phyloP scores from a whole-genome alignment of 768 basidiomycete species.

The Austroboletus eburneus region DNA sequence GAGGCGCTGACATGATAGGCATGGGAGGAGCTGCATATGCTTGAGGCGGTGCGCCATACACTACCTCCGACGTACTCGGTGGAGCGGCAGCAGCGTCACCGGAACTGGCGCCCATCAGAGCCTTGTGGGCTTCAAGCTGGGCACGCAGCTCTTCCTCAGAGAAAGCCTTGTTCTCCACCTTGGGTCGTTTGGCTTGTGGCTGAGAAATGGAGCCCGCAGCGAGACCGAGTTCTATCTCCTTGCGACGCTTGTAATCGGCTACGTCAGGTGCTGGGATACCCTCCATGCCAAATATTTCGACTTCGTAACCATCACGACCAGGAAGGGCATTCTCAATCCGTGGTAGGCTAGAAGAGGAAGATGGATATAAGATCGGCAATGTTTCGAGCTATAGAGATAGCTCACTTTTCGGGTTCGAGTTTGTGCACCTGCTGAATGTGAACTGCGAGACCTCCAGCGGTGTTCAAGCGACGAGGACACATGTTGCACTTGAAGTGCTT shows the following conservation, averaged over 20 bases:
- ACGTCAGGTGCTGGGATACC: conserved; percentile 93
- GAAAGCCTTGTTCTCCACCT: conserved; percentile 71
- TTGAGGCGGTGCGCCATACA: conserved; percentile 73
- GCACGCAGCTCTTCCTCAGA: conserved; percentile 81
- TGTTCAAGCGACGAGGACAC: conserved; percentile 93
- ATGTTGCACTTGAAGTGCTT: conserved; percentile 98
- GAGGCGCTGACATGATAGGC: conserved; percentile 23
- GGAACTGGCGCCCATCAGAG: conserved; percentile 72
- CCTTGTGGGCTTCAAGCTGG: conserved; percentile 86
- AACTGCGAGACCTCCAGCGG: conserved; percentile 95
- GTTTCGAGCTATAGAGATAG: neutral
- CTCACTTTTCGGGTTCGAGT: conserved; percentile 81
- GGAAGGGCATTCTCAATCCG: conserved; percentile 96
- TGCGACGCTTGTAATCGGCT: conserved; percentile 92
- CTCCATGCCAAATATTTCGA: conserved; percentile 99
- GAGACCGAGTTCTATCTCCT: conserved; percentile 90
- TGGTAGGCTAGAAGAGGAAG: conserved; percentile 47
- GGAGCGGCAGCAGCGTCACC: conserved; percentile 30
- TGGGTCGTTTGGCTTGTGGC: conserved; percentile 76
- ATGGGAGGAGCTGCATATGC: conserved; percentile 51
- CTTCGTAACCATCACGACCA: conserved; percentile 95
- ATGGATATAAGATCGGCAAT: conserved; percentile 9
- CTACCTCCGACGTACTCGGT: conserved; percentile 42
- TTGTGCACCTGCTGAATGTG: conserved; percentile 99
- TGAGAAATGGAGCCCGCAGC: conserved; percentile 78